A percentile compares a stretch with the other conserved stretches of the same genome.
These are phyloP conservation scores for Lenwebbia sp. DNA, from an alignment of 345 rosid genomes.

Conservation along the genomic window DNA sequence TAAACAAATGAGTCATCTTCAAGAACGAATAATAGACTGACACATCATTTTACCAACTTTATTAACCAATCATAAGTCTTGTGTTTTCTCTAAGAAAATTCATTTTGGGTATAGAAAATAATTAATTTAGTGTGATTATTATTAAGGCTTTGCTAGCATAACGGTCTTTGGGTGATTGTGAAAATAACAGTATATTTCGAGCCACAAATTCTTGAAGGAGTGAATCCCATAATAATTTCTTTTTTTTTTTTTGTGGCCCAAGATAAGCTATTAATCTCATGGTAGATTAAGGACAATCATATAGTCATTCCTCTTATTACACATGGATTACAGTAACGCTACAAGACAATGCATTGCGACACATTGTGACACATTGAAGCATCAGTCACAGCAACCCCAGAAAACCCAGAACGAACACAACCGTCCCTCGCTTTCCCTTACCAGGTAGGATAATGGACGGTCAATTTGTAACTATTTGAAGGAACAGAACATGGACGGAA, in stretches of 20 bases:
- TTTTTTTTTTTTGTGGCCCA: no score
- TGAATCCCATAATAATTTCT: no score
- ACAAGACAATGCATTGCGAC: not conserved
- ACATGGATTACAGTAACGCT: not conserved
- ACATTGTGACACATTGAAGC: not conserved
- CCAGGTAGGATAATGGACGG: not conserved
- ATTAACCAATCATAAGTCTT: not conserved
- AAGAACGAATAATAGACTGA: not conserved
- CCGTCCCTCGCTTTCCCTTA: not conserved
- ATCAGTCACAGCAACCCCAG: not conserved
- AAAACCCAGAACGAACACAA: not conserved
- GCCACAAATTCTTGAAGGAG: no score
- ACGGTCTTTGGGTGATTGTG: no score
- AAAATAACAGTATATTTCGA: no score
- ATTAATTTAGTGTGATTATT: not conserved
- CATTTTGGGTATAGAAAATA: no score
- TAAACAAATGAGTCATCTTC: not conserved
- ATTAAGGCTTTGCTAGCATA: no score
- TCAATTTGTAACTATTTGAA: not conserved
- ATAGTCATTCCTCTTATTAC: no score
- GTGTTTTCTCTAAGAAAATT: not conserved
- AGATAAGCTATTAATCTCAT: no score
- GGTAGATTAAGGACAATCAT: no score
- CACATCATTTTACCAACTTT: not conserved
- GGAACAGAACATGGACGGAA: not conserved